A percentile compares a stretch with the other conserved stretches of the same genome.
phyloP scores from a whole-genome alignment of 768 basidiomycete genomes.

The Tulasnella sp. region DNA sequence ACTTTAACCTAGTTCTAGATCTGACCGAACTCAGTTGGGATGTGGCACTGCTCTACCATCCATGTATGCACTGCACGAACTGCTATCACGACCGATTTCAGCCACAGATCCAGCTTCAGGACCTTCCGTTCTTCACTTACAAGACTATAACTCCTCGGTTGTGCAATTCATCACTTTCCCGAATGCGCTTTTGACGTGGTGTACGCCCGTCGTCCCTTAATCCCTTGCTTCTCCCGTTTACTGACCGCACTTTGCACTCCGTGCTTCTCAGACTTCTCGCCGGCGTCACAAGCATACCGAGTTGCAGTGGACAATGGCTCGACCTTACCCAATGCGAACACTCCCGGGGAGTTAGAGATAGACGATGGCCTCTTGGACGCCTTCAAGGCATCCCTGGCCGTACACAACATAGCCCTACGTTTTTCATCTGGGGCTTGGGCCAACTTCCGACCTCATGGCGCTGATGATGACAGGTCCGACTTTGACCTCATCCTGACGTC shows the following conservation, averaged over 20 bases:
- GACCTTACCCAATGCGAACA: conserved; percentile 23
- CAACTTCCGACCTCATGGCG: conserved; percentile 35
- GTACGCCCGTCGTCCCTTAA: conserved; percentile 36
- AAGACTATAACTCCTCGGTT: conserved; percentile 84
- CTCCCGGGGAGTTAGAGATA: conserved; percentile 51
- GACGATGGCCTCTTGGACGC: conserved; percentile 48
- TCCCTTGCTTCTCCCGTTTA: no score
- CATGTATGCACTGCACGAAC: conserved; percentile 49
- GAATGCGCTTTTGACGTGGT: conserved; percentile 71
- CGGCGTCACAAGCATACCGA: conserved; percentile 41
- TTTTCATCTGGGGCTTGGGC: conserved; percentile 83
- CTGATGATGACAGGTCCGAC: not conserved
- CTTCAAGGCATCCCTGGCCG: conserved; percentile 48
- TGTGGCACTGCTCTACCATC: conserved; percentile 89
- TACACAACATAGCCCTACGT: conserved; percentile 44
- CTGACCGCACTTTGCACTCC: not conserved
- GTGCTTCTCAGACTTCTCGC: conserved; percentile 42
- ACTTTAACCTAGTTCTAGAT: not conserved
- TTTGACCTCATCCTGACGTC: conserved; percentile 76
- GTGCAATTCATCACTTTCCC: conserved; percentile 63
- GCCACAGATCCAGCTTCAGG: conserved; percentile 20
- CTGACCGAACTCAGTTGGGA: conserved; percentile 47
- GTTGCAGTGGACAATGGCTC: no score
- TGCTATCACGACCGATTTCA: conserved; percentile 35
- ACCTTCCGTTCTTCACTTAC: conserved; percentile 44